Conservation (phyloP, 176 grass and related monocot genomes). For the Phoenix dactylifera region DNA sequence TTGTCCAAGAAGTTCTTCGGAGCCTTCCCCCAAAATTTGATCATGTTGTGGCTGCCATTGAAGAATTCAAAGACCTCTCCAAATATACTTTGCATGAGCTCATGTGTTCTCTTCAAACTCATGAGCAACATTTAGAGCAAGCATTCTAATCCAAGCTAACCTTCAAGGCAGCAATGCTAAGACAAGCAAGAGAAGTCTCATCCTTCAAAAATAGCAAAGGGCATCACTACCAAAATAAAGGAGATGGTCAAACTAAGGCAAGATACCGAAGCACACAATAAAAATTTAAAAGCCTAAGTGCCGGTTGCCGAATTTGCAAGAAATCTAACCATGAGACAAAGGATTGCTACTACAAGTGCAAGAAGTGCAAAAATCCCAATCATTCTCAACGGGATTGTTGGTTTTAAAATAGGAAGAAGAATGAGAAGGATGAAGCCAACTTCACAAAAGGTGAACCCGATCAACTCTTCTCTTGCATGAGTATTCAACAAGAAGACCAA, state of each 20-base stretch:
- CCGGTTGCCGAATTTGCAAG: neutral
- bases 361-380: too few relatives aligned
- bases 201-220: too few relatives aligned
- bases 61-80: neutral
- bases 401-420: neutral
- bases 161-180: too few relatives aligned
- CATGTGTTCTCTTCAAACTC: neutral
- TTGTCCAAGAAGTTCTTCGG: neutral
- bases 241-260: too few relatives aligned
- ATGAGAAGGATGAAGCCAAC: neutral
- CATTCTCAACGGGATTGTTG: too few relatives aligned
- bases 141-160: too few relatives aligned
- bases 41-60: neutral
- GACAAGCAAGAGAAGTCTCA: too few relatives aligned
- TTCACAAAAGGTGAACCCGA: neutral
- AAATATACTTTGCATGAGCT: too few relatives aligned
- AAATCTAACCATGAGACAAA: neutral
- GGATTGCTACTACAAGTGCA: neutral
- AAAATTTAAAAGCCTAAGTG: too few relatives aligned
- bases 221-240: too few relatives aligned
- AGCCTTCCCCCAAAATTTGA: constrained; percentile 1
- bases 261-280: too few relatives aligned
- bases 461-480: neutral
- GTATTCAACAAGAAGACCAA: neutral
- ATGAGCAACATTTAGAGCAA: neutral